Base-by-base conservation (phyloP, 345 rosid species). In the Tarenaya hassleriana region DNA sequence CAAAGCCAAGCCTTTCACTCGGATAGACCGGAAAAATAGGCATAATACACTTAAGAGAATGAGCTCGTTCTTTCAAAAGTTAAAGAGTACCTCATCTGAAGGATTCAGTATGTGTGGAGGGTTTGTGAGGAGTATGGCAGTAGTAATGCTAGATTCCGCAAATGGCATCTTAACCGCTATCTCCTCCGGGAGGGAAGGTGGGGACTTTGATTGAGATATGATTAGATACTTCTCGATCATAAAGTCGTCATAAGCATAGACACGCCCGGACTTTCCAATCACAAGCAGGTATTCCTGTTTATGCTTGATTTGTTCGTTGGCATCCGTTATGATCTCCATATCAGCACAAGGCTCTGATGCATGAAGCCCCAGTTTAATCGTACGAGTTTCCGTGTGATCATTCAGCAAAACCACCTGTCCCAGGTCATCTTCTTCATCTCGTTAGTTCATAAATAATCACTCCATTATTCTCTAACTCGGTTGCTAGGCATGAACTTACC, bases 161-260 rank as follows among this genome's bases (percentile, higher is more conserved):
- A 73, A 68, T 42, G 96, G 89, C 58, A 87, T 56, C 68, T 83
- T 87, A 37, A 79, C 53, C 60, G 58, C 60, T 51, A 70, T 60
- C 69, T 87, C 92, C 68, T 73, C 84, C 11, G 98, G 96, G 17
- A 82, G 76, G 33, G 96, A 82, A 42, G 88, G 88, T 34, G 91
- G 66, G 32, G 86, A 77, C 50, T 74, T 76, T 3, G 96, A 68
- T 52, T 87, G 98, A 61, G 73, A 74, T 56, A 82, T 92, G 40
- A 87, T 73, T 20, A 91, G 78, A 79, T 84, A 80, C 71, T 80
- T 91, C 64, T 87, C 98, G 7, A 91, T 84, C 71, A 64, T 60
- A 49, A 64, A 58, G 63, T 87, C 95, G 73, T 87, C 95, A 37
- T 78, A 91, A 16, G 77, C 75, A 66, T 82, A 79, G 14, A 91